phyloP scores from a whole-genome alignment of 2,329 filamentous ascomycete genomes.

The Metarhizium brunneum region DNA sequence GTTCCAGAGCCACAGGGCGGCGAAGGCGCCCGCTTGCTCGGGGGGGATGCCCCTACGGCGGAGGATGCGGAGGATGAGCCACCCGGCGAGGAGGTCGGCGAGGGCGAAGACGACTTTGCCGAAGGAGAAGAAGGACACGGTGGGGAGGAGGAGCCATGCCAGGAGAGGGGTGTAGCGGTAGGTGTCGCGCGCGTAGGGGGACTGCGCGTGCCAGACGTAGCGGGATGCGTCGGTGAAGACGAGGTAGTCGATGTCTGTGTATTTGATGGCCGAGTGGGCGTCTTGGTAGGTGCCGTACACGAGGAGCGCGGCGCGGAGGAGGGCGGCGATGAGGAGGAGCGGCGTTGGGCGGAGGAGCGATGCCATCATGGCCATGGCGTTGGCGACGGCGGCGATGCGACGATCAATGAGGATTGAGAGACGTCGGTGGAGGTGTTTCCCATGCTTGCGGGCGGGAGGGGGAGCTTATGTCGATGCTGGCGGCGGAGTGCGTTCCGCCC shows the following conservation, averaged over 20 bases:
- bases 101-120: slow-evolving; percentile 82
- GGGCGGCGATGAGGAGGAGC: slow-evolving; percentile 47
- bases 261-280: slow-evolving; percentile 83
- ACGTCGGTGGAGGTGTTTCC: not conserved
- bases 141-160: slow-evolving; percentile 83
- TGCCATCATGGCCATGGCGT: slow-evolving; percentile 4
- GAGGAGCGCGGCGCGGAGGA: slow-evolving; percentile 65
- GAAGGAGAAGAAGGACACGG: slow-evolving; percentile 68
- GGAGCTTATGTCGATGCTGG: slow-evolving; percentile 1
- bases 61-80: slow-evolving; percentile 48
- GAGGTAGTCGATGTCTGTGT: slow-evolving; percentile 97
- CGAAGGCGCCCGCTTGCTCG: slow-evolving; percentile 59
- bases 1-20: slow-evolving; percentile 87
- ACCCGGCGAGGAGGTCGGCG: slow-evolving; percentile 78
- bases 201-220: slow-evolving; percentile 55
- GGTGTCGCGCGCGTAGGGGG: slow-evolving; percentile 83
- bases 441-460: slow-evolving; percentile 1
- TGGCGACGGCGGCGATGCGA: not conserved
- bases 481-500: no score
- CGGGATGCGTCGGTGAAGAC: slow-evolving; percentile 95
- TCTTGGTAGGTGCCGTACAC: slow-evolving; percentile 91
- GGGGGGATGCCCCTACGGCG: slow-evolving; percentile 35
- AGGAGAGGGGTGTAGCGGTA: slow-evolving; percentile 95
- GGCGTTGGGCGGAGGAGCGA: slow-evolving; percentile 26
- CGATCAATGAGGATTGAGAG: not conserved